Percentiles rank a stretch among this genome's conserved stretches.
Evolutionary conservation across 106 monocot species (phyloP).

Genomic region (Phalaenopsis aphrodite): DNA sequence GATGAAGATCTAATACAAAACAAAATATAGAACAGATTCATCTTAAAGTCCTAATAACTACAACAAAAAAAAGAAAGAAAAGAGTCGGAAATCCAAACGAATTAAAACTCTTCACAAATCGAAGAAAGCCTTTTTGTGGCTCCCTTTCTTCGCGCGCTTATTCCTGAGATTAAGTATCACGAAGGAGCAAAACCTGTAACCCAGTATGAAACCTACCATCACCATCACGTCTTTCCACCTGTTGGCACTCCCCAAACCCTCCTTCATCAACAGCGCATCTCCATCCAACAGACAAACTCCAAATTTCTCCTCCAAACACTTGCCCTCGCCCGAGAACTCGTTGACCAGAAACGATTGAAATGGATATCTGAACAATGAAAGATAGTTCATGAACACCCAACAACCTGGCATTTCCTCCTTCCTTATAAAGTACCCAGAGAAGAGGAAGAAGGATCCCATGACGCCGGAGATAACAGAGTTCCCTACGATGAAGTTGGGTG

Average conservation of each 20-base stretch:
- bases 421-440: conserved; percentile 88
- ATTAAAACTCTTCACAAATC: background rate
- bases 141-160: conserved; percentile 43
- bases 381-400: conserved; percentile 95
- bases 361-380: conserved; percentile 89
- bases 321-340: conserved; percentile 51
- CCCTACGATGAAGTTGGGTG: conserved; percentile 75
- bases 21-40: too few species aligned
- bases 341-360: conserved; percentile 82
- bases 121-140: background rate
- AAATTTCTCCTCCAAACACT: conserved; percentile 44
- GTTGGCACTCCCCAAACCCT: conserved; percentile 53
- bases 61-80: too few species aligned
- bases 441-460: conserved; percentile 85
- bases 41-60: too few species aligned
- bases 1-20: too few species aligned
- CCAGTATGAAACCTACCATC: conserved; percentile 64
- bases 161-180: conserved; percentile 60
- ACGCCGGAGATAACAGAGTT: conserved; percentile 70
- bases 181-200: conserved; percentile 59
- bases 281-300: conserved; percentile 62
- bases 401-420: conserved; percentile 69
- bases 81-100: too few species aligned
- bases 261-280: conserved; percentile 43
- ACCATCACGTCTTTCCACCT: conserved; percentile 73